A percentile compares a stretch with the other conserved stretches of the same genome.
Evolutionary conservation across 202 grass and related monocot genomes (phyloP).

Genomic region (Musa balbisiana): DNA sequence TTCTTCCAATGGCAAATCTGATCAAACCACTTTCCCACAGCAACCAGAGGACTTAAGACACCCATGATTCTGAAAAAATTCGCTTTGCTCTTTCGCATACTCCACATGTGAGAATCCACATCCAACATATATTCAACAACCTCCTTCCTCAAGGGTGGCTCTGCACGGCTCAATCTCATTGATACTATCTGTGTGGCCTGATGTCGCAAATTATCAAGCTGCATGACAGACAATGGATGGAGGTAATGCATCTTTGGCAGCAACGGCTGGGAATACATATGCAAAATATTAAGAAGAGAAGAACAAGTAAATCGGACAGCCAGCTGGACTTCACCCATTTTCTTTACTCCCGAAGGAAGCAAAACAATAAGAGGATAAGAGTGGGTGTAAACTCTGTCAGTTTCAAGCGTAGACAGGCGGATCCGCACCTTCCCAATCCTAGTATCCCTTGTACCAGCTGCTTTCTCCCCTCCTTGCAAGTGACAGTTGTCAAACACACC

Average conservation of each 20-base stretch:
- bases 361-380: conserved; percentile 66
- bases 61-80: conserved; percentile 41
- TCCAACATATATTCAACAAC: conserved; percentile 53
- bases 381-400: conserved; percentile 62
- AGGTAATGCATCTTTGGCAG: conserved; percentile 79
- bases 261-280: conserved; percentile 57
- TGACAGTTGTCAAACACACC: conserved; percentile 73
- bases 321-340: conserved; percentile 70
- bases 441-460: conserved; percentile 48
- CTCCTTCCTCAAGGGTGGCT: conserved; percentile 39
- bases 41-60: conserved; percentile 27
- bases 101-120: conserved; percentile 47
- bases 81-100: conserved; percentile 48
- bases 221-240: conserved; percentile 31
- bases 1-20: conserved; percentile 42
- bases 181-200: conserved; percentile 39
- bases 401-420: conserved; percentile 62
- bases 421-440: conserved; percentile 70
- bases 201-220: conserved; percentile 38
- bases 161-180: conserved; percentile 37
- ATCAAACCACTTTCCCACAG: conserved; percentile 38
- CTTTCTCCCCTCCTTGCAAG: conserved; percentile 51
- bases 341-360: conserved; percentile 56
- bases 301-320: conserved; percentile 65
- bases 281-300: conserved; percentile 60